Evolutionary conservation across 768 basidiomycete genomes (phyloP).

Genomic region (Pluteus cervinus): DNA sequence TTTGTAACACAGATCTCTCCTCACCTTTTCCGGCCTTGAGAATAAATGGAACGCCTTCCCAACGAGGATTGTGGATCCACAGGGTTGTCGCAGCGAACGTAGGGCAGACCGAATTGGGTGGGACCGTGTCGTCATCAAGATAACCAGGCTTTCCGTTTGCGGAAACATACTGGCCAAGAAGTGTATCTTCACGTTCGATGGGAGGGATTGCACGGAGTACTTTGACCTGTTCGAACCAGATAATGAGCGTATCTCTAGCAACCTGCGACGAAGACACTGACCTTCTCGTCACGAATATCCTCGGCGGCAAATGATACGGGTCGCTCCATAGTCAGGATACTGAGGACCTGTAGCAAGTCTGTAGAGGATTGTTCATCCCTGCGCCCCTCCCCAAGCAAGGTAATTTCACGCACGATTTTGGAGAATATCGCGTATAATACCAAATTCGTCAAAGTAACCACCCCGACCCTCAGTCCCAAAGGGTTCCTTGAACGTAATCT

Average conservation of each 20-base stretch:
- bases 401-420: constrained; percentile 82
- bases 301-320: constrained; percentile 97
- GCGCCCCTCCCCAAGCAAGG: constrained; percentile 8
- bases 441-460: constrained; percentile 99
- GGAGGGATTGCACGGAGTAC: constrained; percentile 89
- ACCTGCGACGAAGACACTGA: constrained; percentile 20
- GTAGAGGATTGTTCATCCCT: constrained; percentile 13
- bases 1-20: constrained; percentile 17
- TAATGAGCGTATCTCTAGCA: constrained; percentile 1
- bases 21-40: constrained; percentile 96
- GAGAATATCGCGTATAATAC: constrained; percentile 94
- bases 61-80: constrained; percentile 91
- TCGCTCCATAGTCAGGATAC: constrained; percentile 94
- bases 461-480: constrained; percentile 99
- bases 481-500: constrained; percentile 99
- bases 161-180: constrained; percentile 91
- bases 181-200: constrained; percentile 67
- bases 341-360: constrained; percentile 95
- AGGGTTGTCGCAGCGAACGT: constrained; percentile 90
- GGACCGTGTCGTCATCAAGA: constrained; percentile 93
- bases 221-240: constrained; percentile 67
- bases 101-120: constrained; percentile 86
- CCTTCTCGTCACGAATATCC: constrained; percentile 99
- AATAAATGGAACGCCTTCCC: constrained; percentile 99
- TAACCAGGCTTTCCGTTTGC: constrained; percentile 98